Base-by-base conservation (phyloP, 2,329 filamentous ascomycete genomes). In the Colletotrichum sp. region DNA sequence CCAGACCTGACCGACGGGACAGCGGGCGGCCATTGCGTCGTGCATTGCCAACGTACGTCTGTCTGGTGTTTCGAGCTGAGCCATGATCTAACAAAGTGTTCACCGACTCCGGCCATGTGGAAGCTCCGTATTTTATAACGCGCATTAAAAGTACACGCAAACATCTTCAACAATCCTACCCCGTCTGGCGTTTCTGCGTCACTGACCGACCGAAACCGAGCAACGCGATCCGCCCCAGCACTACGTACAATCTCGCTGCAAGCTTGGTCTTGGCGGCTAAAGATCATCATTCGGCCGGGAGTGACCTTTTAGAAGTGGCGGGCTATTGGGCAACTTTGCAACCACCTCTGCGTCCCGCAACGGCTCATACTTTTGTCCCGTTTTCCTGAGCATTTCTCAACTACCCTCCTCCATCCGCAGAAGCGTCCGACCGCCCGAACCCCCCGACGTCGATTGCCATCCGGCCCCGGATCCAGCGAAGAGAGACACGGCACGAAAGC, bases 11-110 rank as follows among this genome's bases (percentile, higher is more conserved):
- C 69, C 55, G 63, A 68, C 43, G 34, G 72, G 52, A 71, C 61
- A 69, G 67, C 52, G 66, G 62, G 72, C 72, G 68, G 56, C 73
- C 73, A 68, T 75, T 73, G 69, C 69, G 69, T 73, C 69, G 69
- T 73, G 73, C 69, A 73, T 63, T 43, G 56, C 43, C 43, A 64
- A 75, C 73, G 32, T 75, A 64, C 63, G 69, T 75, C 69, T 75
- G 64, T 75, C 56, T 75, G 69, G 63, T 75, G 73, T 75, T 75
- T 75, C 73, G 73, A 68, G 58, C 73, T 75, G 73, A 73, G 73
- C 69, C 69, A 73, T 72, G 69, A 75, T 68, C 73, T 63, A 63
- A 72, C 69, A 72, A 43, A 55, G 71, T 67, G 56, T 72, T 73
- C 69, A 73, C 73, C 69, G 73, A 75, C 73, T 75, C 69, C 63